phyloP scores from a whole-genome alignment of 768 basidiomycete species.

The Holtermanniella nyarrowii region DNA sequence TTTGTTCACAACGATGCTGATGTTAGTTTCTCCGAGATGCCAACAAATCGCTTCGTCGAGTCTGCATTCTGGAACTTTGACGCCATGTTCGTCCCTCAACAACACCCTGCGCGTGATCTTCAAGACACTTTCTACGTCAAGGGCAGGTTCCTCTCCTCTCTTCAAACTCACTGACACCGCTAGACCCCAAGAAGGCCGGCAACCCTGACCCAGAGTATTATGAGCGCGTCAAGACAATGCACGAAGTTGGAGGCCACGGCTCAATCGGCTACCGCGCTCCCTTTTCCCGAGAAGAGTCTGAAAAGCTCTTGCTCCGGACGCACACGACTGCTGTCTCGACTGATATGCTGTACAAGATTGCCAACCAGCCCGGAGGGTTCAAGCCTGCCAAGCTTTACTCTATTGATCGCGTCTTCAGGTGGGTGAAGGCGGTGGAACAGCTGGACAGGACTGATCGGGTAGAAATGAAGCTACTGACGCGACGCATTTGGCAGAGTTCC shows the following conservation, averaged over 20 bases:
- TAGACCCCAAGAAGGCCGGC: conserved; percentile 70
- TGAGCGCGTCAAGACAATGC: conserved; percentile 67
- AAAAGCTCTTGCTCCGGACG: conserved; percentile 83
- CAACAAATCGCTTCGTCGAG: conserved; percentile 88
- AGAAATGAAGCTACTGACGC: conserved; percentile 96
- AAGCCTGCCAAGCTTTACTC: conserved; percentile 88
- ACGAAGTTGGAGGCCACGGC: conserved; percentile 71
- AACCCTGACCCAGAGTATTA: conserved; percentile 74
- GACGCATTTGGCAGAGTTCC: conserved; percentile 97
- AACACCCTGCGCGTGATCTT: conserved; percentile 92
- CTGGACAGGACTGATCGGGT: background rate
- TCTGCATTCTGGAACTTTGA: conserved; percentile 99
- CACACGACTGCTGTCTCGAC: conserved; percentile 94
- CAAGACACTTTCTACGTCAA: conserved; percentile 99
- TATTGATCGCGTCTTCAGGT: conserved; percentile 87
- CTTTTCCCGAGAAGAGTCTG: conserved; percentile 85
- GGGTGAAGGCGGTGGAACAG: conserved; percentile 5
- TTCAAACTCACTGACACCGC: background rate
- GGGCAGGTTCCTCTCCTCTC: conserved; percentile 45
- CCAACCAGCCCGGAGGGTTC: conserved; percentile 68
- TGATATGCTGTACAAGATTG: conserved; percentile 86
- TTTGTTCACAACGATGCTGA: conserved; percentile 1
- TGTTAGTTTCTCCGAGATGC: conserved; percentile 92
- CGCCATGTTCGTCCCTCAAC: conserved; percentile 93
- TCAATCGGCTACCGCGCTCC: conserved; percentile 96